Evolutionary conservation across 169 alveolate species (phyloP).

Genomic region (Plasmodium vivax): DNA sequence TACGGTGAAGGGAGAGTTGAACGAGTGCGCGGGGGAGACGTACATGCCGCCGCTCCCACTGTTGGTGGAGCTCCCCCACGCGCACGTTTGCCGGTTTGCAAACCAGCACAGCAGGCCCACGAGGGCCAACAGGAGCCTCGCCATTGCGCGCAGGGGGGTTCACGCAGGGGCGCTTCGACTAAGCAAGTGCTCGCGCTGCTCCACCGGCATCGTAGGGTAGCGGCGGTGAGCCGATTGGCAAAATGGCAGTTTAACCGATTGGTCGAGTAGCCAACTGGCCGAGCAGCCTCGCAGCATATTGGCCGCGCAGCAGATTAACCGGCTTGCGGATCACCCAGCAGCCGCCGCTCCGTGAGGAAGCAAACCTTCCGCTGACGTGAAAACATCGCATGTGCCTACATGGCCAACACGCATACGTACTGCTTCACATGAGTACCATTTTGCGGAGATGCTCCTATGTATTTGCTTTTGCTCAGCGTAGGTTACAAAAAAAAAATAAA

Average conservation of each 20-base stretch:
- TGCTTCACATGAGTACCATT: background rate
- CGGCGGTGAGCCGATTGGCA: background rate
- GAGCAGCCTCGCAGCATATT: background rate
- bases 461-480: background rate
- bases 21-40: constrained; percentile 22
- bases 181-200: background rate
- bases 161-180: background rate
- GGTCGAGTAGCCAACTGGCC: background rate
- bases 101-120: background rate
- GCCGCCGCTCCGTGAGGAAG: background rate
- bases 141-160: background rate
- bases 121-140: background rate
- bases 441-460: background rate
- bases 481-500: constrained; percentile 1
- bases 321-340: too few relatives aligned
- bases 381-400: background rate
- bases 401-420: background rate
- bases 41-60: background rate
- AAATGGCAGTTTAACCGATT: too few relatives aligned
- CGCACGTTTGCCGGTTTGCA: background rate
- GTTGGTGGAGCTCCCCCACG: background rate
- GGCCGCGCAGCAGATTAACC: too few relatives aligned
- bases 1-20: constrained; percentile 31
- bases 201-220: background rate
- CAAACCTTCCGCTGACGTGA: background rate